Base-by-base conservation (phyloP, 1,284 basidiomycete species). In the Phenoliferia sp. region DNA sequence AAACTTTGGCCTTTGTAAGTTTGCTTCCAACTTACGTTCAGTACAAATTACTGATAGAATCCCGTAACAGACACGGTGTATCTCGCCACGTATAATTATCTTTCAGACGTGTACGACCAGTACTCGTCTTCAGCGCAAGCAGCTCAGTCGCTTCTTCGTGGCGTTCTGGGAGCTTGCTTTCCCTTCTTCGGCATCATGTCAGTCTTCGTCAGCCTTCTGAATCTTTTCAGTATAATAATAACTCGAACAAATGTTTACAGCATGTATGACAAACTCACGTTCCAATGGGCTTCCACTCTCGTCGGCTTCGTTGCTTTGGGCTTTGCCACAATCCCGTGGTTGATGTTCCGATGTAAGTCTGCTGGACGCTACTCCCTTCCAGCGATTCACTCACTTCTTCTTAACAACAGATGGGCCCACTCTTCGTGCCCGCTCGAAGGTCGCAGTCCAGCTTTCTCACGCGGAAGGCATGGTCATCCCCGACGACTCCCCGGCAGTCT, bases 81-180 rank as follows among this genome's bases (percentile, higher is more conserved):
- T 17, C 6, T 33, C 3, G 32, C 56, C 19, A 34, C 33, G 6
- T 58, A 33, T 17, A 5, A 6, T n/a, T 58, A 34, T 16, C 32
- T 58, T 22, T 22, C 7, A 2, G 56, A 58, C 7, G 3, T n/a
- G 1, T 78, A 77, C 62, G 77, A 76, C 35, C 66, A 70, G 1
- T 77, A 76, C 62, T 79, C 78, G 6, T 80, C 79, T 0, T 78
- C 77, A 6, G 80, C 79, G 0, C 79, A 80, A 62, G 80, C 80
- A 0, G 74, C 78, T 12, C 80, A 81, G 58, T 75, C 69, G 39
- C 76, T 80, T 44, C 68, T 74, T 6, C 65, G 79, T 33, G 80
- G 80, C 70, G 44, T 79, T 10, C 63, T 74, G 22, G 66, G 69
- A 9, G 76, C 72, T 5, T 36, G 74, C 7, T 78, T 79, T 61